These are phyloP conservation scores for Fusarium drepaniforme DNA, from an alignment of 2,329 filamentous ascomycete genomes.

Conservation along the genomic window DNA sequence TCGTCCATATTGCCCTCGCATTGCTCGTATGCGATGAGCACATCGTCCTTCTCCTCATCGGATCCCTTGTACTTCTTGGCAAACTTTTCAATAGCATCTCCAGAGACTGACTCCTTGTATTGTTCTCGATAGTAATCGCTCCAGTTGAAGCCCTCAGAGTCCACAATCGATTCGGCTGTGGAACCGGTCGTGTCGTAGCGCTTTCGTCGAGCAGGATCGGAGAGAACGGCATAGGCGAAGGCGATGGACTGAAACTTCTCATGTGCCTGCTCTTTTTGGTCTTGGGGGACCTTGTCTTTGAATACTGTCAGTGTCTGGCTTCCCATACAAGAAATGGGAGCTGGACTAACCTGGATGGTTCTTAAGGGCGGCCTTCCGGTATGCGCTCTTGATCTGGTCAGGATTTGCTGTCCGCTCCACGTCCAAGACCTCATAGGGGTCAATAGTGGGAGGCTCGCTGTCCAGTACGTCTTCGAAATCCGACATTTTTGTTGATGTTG, in stretches of 20 bases:
- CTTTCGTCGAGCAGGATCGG: slow-evolving; percentile 81
- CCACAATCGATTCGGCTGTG: slow-evolving; percentile 84
- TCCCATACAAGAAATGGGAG: neutral
- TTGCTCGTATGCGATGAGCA: slow-evolving; percentile 81
- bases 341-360: slow-evolving; percentile 79
- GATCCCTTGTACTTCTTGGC: slow-evolving; percentile 84
- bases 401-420: slow-evolving; percentile 78
- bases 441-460: slow-evolving; percentile 71
- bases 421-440: slow-evolving; percentile 85
- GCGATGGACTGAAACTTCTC: slow-evolving; percentile 89
- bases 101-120: slow-evolving; percentile 80
- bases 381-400: slow-evolving; percentile 88
- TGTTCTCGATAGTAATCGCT: slow-evolving; percentile 88
- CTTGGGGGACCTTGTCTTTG: slow-evolving; percentile 79
- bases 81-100: slow-evolving; percentile 81
- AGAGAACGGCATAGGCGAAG: slow-evolving; percentile 94
- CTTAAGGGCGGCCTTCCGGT: slow-evolving; percentile 89
- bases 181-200: slow-evolving; percentile 93
- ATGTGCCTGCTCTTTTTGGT: slow-evolving; percentile 79
- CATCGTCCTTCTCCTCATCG: slow-evolving; percentile 83
- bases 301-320: slow-evolving; percentile 26
- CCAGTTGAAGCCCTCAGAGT: slow-evolving; percentile 90
- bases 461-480: slow-evolving; percentile 65
- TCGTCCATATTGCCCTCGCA: slow-evolving; percentile 80
- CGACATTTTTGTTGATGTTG: slow-evolving; percentile 54